Percentiles rank a stretch among this genome's conserved stretches.
phyloP scores from a whole-genome alignment of 2,329 filamentous ascomycete species.

The Diaporthe citriasiana region DNA sequence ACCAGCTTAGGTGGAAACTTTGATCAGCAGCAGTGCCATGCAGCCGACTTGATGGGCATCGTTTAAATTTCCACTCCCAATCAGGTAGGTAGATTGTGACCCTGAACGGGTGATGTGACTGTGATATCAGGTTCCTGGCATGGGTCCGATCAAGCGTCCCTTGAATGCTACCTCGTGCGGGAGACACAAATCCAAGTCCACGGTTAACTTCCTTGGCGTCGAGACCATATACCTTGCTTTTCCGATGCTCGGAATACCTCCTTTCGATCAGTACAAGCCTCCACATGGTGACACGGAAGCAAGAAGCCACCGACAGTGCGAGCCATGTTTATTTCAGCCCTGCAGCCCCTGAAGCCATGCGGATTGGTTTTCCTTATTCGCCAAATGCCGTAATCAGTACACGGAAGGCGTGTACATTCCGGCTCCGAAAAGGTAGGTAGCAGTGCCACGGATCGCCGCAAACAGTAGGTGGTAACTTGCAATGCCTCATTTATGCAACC shows the following conservation, averaged over 20 bases:
- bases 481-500: not conserved
- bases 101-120: not conserved
- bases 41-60: not conserved
- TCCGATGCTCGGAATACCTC: not conserved
- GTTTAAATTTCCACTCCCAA: not conserved
- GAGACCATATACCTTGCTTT: not conserved
- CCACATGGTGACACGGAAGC: too few relatives aligned
- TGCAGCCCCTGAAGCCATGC: not conserved
- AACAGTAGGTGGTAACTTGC: constrained; percentile 15
- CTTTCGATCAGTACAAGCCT: not conserved
- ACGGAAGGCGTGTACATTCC: not conserved
- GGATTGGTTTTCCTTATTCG: not conserved
- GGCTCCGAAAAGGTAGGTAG: too few relatives aligned
- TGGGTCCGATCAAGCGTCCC: not conserved
- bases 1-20: not conserved
- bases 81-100: not conserved
- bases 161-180: not conserved
- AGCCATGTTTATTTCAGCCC: too few relatives aligned
- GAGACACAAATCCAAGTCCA: not conserved
- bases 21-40: not conserved
- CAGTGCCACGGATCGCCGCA: too few relatives aligned
- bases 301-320: too few relatives aligned
- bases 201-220: not conserved
- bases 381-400: not conserved
- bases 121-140: constrained; percentile 6